A percentile compares a stretch with the other conserved stretches of the same genome.
These are phyloP conservation scores for Vitis cinerea DNA, from an alignment of 164 flowering plant genomes.

Conservation along the genomic window DNA sequence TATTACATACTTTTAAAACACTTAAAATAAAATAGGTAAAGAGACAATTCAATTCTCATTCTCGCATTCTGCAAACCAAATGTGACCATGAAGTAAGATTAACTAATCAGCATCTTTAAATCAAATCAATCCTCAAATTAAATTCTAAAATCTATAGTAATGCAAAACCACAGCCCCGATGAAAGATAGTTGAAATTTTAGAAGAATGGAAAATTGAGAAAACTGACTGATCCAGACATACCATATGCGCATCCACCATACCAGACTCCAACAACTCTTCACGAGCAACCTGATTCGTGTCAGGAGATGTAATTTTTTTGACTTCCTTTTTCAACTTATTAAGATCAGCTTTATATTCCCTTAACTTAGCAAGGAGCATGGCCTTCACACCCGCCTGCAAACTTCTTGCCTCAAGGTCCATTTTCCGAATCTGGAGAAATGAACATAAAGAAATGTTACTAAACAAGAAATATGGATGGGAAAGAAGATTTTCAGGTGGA, in stretches of 20 bases:
- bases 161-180: not conserved
- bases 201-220: not conserved
- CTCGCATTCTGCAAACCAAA: too few species aligned
- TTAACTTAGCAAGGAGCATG: slow-evolving; percentile 63
- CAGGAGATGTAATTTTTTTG: slow-evolving; percentile 41
- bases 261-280: slow-evolving; percentile 70
- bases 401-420: slow-evolving; percentile 79
- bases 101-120: not conserved
- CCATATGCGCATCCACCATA: slow-evolving; percentile 43
- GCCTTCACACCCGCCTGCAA: slow-evolving; percentile 72
- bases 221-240: slow-evolving; percentile 14
- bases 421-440: slow-evolving; percentile 56
- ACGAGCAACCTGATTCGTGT: slow-evolving; percentile 41
- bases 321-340: slow-evolving; percentile 61
- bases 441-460: not conserved
- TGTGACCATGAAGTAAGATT: not conserved
- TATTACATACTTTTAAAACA: too few species aligned
- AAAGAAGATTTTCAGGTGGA: too few species aligned
- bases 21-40: too few species aligned
- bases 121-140: not conserved
- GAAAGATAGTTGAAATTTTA: not conserved
- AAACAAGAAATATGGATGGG: not conserved
- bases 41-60: too few species aligned
- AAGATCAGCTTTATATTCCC: slow-evolving; percentile 76
- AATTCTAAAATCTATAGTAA: not conserved